phyloP scores from a whole-genome alignment of 345 rosid genomes.

The Combretum micranthum region DNA sequence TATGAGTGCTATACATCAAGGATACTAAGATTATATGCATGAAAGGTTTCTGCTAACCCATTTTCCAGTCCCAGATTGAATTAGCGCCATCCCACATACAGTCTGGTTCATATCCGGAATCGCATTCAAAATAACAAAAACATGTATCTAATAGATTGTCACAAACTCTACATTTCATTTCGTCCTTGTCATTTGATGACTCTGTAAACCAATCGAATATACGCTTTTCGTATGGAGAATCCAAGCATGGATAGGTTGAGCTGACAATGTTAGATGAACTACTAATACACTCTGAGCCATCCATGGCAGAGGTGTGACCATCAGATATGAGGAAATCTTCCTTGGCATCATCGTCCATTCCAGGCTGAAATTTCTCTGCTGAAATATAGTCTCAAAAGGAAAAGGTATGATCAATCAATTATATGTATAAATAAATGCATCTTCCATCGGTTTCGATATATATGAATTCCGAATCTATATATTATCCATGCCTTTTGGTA shows the following conservation, averaged over 20 bases:
- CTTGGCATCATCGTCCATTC: background rate
- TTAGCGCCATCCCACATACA: background rate
- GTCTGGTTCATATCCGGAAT: background rate
- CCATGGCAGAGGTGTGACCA: slow-evolving; percentile 6
- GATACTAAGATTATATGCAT: too few species aligned
- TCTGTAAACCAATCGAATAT: slow-evolving; percentile 47
- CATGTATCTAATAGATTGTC: slow-evolving; percentile 11
- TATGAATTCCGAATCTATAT: too few species aligned
- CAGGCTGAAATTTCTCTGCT: too few species aligned
- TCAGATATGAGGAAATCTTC: slow-evolving; percentile 10
- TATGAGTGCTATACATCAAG: too few species aligned
- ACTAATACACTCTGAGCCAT: slow-evolving; percentile 10
- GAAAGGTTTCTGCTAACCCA: too few species aligned
- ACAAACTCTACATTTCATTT: slow-evolving; percentile 15
- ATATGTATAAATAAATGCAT: too few species aligned
- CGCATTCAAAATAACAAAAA: slow-evolving; percentile 7
- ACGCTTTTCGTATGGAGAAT: slow-evolving; percentile 48
- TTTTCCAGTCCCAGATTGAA: slow-evolving; percentile 3
- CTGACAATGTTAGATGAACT: slow-evolving; percentile 3
- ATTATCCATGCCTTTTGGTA: too few species aligned
- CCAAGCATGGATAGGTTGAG: background rate
- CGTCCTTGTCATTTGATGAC: slow-evolving; percentile 23
- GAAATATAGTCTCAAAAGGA: too few species aligned
- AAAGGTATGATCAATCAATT: too few species aligned
- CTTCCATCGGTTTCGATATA: too few species aligned